Conservation (phyloP, 1,284 basidiomycete species). For the Ceratobasidium sp. region DNA sequence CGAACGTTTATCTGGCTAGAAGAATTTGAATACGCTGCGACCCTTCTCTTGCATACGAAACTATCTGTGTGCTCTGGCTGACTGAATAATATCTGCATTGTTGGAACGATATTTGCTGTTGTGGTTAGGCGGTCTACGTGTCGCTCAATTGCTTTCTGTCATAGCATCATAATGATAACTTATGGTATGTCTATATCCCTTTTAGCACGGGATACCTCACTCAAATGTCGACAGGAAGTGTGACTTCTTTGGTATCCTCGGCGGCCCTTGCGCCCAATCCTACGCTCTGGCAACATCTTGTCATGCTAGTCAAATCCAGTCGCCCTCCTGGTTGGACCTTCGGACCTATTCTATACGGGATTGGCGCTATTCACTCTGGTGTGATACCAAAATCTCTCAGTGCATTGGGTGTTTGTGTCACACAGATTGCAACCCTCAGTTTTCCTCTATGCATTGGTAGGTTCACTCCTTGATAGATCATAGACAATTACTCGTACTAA, state of each 20-base stretch:
- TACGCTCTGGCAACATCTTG: conserved; percentile 26
- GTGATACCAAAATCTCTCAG: conserved; percentile 46
- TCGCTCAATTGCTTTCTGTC: neutral
- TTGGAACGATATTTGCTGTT: neutral
- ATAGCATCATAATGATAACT: conserved; percentile 5
- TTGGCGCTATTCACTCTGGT: conserved; percentile 52
- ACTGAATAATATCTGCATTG: neutral
- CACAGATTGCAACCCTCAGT: conserved; percentile 50
- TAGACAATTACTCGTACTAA: neutral
- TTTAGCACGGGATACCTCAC: neutral
- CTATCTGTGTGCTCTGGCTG: neutral
- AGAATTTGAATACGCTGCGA: neutral
- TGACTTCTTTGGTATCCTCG: conserved; percentile 30
- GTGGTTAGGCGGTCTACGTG: conserved; percentile 7
- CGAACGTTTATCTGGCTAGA: neutral
- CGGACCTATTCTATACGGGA: conserved; percentile 53
- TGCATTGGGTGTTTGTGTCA: conserved; percentile 44
- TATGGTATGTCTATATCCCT: conserved; percentile 19
- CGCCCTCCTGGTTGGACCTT: conserved; percentile 53
- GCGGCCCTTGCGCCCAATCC: conserved; percentile 38
- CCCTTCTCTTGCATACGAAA: neutral
- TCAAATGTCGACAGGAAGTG: neutral
- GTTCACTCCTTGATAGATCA: neutral
- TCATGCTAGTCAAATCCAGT: conserved; percentile 48
- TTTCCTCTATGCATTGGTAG: conserved; percentile 50